A percentile compares a stretch with the other conserved stretches of the same genome.
These are phyloP conservation scores for Musa schizocarpa DNA, from an alignment of 176 grass and related monocot genomes.

Conservation along the genomic window DNA sequence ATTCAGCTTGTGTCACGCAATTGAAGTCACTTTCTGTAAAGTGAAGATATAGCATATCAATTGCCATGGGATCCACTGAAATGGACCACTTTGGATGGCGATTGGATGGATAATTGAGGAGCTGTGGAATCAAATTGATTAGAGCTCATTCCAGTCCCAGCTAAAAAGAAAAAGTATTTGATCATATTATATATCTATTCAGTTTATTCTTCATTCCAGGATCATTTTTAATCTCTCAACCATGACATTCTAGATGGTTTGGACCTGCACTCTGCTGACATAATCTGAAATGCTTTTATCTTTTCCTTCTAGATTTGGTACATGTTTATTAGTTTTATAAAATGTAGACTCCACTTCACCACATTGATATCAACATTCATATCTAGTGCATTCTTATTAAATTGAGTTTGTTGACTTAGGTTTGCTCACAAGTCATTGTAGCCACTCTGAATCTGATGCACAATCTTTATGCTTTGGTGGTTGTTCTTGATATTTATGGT, in stretches of 20 bases:
- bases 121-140: neutral
- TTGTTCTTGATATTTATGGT: neutral
- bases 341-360: neutral
- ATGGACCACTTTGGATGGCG: neutral
- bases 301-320: neutral
- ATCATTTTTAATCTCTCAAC: neutral
- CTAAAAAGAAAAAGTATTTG: neutral
- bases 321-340: neutral
- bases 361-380: neutral
- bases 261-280: neutral
- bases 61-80: neutral
- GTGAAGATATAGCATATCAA: neutral
- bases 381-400: neutral
- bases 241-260: neutral
- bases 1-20: neutral
- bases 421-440: neutral
- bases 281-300: neutral
- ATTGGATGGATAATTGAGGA: neutral
- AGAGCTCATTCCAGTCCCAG: neutral
- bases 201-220: neutral
- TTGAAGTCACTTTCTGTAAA: neutral
- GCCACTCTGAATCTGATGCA: conserved; percentile 1
- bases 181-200: neutral
- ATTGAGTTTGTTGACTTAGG: neutral
- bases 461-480: neutral